Base-by-base conservation (phyloP, 2,329 filamentous ascomycete genomes). In the Sclerotinia borealis region DNA sequence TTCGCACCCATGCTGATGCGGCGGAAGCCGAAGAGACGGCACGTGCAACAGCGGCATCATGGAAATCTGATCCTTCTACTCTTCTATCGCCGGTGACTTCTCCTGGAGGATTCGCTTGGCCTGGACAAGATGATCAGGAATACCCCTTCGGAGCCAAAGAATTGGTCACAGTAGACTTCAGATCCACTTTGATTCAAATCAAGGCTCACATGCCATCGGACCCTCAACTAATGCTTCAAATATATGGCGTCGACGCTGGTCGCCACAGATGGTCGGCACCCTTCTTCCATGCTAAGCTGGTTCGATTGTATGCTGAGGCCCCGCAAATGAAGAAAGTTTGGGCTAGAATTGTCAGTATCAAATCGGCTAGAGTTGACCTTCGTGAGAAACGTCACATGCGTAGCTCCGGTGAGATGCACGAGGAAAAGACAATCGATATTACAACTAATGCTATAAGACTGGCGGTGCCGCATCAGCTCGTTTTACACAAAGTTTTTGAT, bases 401-500 rank as follows among this genome's bases (percentile, higher is more conserved):
- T 17, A 79, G 84, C 0, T 75, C 74, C 13, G 83, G 84, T 1
- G 82, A 76, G 2, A 76, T 86, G 50, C 79, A 86, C 1, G 86
- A 92, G 34, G 91, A 96, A 65, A 91, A 86, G 68, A 89, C 93
- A 59, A 85, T 97, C 62, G 95, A 99, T 74, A 76, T 97, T 10
- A 86, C 85, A 47, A 85, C 90, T 0, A 95, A 98, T 69, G 92
- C 93, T 11, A 90, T 97, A 66, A 87, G 95, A 15, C 75, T 98
- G 50, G 92, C 89, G 7, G 87, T 99, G 13, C 95, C 96, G 1
- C 92, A 98, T 76, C 92, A 96, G 70, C 84, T 99, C 69, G 86
- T 96, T 29, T 83, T 98, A 72, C 90, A 95, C 76, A 89, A 88
- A 65, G 89, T 99, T 65, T 90, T 93, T n/a, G 95, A 99, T 77